phyloP scores from a whole-genome alignment of 1,284 basidiomycete species.

The Inonotus hispidus region DNA sequence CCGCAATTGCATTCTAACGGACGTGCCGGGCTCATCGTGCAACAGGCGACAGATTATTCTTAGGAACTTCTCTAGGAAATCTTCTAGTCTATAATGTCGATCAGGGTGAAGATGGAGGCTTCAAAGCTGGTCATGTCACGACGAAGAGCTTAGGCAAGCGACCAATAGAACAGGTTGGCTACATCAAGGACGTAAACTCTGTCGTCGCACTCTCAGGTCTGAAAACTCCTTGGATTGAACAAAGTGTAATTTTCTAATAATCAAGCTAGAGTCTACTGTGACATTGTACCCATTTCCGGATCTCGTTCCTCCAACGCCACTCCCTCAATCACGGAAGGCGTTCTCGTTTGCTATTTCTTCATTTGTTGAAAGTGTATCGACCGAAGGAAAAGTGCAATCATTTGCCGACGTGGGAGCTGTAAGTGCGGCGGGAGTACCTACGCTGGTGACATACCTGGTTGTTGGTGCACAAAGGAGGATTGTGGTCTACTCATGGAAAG shows the following conservation, averaged over 20 bases:
- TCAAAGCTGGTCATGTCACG: conserved; percentile 49
- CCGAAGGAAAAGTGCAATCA: conserved; percentile 22
- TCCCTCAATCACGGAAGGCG: conserved; percentile 72
- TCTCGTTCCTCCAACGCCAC: conserved; percentile 61
- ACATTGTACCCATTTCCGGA: conserved; percentile 62
- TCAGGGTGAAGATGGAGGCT: conserved; percentile 32
- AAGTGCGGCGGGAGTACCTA: conserved; percentile 44
- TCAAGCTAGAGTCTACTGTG: conserved; percentile 49
- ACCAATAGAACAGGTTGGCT: conserved; percentile 82
- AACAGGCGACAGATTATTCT: conserved; percentile 69
- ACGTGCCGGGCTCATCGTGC: conserved; percentile 4
- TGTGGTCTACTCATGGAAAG: conserved; percentile 83
- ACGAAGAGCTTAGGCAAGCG: conserved; percentile 62
- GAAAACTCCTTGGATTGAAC: conserved; percentile 22
- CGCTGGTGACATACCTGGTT: conserved; percentile 69
- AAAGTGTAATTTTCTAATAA: neutral
- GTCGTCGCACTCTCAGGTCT: conserved; percentile 79
- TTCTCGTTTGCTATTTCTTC: conserved; percentile 77
- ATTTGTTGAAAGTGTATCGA: conserved; percentile 42
- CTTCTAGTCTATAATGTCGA: conserved; percentile 61
- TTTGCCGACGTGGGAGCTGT: conserved; percentile 13
- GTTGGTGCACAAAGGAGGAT: conserved; percentile 85
- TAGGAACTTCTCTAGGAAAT: conserved; percentile 69
- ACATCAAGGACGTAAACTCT: conserved; percentile 78
- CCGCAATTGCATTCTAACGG: neutral